phyloP scores from a whole-genome alignment of 192 early-diverging fungal species.

The Paraglomus brasilianum region DNA sequence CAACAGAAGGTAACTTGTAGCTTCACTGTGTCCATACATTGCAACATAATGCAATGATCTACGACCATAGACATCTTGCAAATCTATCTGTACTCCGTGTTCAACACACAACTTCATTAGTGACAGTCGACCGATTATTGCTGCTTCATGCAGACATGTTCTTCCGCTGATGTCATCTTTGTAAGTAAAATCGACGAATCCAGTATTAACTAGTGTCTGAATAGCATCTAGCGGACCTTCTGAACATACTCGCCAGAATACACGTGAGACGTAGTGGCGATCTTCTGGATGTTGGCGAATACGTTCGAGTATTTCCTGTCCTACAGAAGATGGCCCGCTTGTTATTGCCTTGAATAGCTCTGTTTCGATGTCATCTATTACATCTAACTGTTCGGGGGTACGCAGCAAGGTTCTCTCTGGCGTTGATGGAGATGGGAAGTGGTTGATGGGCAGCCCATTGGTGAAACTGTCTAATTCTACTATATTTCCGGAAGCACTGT shows the following conservation, averaged over 20 bases:
- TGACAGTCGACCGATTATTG: conserved; percentile 74
- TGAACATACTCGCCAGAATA: conserved; percentile 73
- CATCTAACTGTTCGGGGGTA: conserved; percentile 37
- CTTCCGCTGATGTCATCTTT: conserved; percentile 93
- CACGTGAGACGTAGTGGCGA: conserved; percentile 60
- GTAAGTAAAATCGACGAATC: conserved; percentile 74
- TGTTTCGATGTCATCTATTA: conserved; percentile 59
- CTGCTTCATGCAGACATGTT: conserved; percentile 85
- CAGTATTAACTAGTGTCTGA: conserved; percentile 61
- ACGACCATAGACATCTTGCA: conserved; percentile 86
- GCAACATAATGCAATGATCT: conserved; percentile 91
- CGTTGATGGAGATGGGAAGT: conserved; percentile 35
- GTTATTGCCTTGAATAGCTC: conserved; percentile 58
- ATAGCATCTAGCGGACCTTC: conserved; percentile 55
- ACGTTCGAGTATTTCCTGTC: conserved; percentile 54
- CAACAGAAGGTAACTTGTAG: conserved; percentile 59
- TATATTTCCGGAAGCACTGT: conserved; percentile 73
- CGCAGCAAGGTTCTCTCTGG: conserved; percentile 35
- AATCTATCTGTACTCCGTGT: conserved; percentile 53
- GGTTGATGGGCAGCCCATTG: conserved; percentile 34
- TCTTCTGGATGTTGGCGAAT: conserved; percentile 51
- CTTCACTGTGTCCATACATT: conserved; percentile 82
- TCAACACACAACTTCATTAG: conserved; percentile 62
- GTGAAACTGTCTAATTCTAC: conserved; percentile 73
- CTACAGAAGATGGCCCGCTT: conserved; percentile 41